phyloP scores from a whole-genome alignment of 2,329 filamentous ascomycete species.

The Penicillium glabrum region DNA sequence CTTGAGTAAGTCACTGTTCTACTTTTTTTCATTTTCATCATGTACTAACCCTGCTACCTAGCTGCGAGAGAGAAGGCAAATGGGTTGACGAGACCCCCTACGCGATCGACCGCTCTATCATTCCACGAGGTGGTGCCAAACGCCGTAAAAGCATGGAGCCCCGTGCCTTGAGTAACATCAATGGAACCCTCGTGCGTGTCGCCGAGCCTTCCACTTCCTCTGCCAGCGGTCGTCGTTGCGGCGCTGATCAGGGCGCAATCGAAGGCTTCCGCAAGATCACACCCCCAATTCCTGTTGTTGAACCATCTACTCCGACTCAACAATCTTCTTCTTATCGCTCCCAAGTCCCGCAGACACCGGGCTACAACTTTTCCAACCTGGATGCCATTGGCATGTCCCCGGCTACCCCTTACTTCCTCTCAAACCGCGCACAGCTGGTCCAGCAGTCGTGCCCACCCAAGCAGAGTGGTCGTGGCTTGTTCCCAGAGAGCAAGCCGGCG shows the following conservation, averaged over 20 bases:
- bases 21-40: background rate
- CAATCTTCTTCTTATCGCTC: conserved; percentile 14
- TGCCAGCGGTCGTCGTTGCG: conserved; percentile 28
- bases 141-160: conserved; percentile 82
- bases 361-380: conserved; percentile 36
- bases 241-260: conserved; percentile 29
- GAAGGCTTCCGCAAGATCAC: conserved; percentile 36
- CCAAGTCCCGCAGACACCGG: conserved; percentile 35
- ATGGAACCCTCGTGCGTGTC: conserved; percentile 58
- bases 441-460: conserved; percentile 58
- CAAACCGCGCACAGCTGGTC: conserved; percentile 43
- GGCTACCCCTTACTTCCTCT: conserved; percentile 48
- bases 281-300: conserved; percentile 24
- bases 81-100: conserved; percentile 75
- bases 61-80: conserved; percentile 72
- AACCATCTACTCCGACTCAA: conserved; percentile 18
- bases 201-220: conserved; percentile 28
- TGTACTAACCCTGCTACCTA: conserved; percentile 32
- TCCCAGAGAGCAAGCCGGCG: conserved; percentile 23
- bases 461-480: conserved; percentile 45
- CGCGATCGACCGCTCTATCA: conserved; percentile 64
- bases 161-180: conserved; percentile 65
- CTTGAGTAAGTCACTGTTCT: conserved; percentile 67
- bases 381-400: conserved; percentile 44
- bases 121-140: conserved; percentile 69